Percentiles rank a stretch among this genome's conserved stretches.
Conservation (phyloP, 1,284 basidiomycete species). For the Moesziomyces sp. region DNA sequence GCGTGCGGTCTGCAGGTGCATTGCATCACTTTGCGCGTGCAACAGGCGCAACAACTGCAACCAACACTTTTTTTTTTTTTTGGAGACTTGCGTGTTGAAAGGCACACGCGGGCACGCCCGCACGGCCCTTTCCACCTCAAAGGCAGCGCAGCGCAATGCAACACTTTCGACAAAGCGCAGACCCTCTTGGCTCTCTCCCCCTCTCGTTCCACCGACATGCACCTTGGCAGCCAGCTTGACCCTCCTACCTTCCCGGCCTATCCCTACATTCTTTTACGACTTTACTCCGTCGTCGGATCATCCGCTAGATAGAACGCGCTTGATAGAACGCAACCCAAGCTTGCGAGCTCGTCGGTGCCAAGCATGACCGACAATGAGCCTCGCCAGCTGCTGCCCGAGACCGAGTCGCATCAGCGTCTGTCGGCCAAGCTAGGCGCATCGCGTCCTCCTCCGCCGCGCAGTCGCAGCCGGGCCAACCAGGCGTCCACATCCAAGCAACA, state of each 20-base stretch:
- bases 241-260: too few species aligned
- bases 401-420: conserved; percentile 43
- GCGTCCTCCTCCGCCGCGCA: conserved; percentile 38
- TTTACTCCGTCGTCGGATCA: not conserved
- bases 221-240: too few species aligned
- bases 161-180: too few species aligned
- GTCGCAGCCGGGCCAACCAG: conserved; percentile 12
- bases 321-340: too few species aligned
- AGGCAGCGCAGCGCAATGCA: too few species aligned
- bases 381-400: conserved; percentile 36
- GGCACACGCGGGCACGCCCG: too few species aligned
- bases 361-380: conserved; percentile 36
- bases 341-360: not conserved
- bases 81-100: not conserved
- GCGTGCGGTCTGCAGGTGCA: not conserved
- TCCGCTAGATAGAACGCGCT: too few species aligned
- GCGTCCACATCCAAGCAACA: conserved; percentile 12
- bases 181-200: too few species aligned
- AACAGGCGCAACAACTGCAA: not conserved
- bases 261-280: too few species aligned
- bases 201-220: too few species aligned
- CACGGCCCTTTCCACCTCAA: too few species aligned
- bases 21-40: not conserved
- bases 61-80: not conserved
- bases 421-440: conserved; percentile 31